A percentile compares a stretch with the other conserved stretches of the same genome.
Conservation (phyloP, 352 stramenopile species). For the Phytophthora agathidicida region DNA sequence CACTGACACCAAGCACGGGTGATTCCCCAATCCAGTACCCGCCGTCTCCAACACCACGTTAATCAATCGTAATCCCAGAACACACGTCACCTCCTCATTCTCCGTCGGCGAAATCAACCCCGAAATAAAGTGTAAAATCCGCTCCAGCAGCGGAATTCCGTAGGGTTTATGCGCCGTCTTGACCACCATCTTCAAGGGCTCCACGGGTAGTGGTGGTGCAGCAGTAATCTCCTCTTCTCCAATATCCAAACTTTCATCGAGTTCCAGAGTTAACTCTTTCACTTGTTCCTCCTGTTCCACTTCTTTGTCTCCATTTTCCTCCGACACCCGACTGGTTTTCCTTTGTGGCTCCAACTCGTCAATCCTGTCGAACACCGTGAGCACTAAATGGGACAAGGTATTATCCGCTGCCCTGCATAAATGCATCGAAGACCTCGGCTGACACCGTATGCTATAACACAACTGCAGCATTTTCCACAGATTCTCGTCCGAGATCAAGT, state of each 20-base stretch:
- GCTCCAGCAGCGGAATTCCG: constrained; percentile 90
- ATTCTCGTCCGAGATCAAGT: constrained; percentile 91
- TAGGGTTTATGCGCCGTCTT: constrained; percentile 64
- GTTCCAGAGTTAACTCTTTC: constrained; percentile 8
- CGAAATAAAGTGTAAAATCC: constrained; percentile 94
- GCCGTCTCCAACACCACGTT: constrained; percentile 98
- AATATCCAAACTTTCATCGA: constrained; percentile 39
- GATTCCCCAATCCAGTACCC: constrained; percentile 80
- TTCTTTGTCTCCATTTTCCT: background rate
- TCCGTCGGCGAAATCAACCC: constrained; percentile 92
- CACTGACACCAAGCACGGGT: constrained; percentile 86
- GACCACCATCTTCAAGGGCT: background rate
- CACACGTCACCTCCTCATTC: constrained; percentile 89
- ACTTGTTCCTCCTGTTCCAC: background rate
- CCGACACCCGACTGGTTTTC: constrained; percentile 14
- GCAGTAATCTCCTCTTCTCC: background rate
- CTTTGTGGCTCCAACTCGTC: constrained; percentile 61
- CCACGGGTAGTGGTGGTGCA: no score
- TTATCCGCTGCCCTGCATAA: constrained; percentile 95
- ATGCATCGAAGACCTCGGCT: constrained; percentile 88
- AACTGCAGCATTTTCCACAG: constrained; percentile 97
- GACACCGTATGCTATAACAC: constrained; percentile 96
- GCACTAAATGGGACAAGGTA: constrained; percentile 96
- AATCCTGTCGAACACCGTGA: constrained; percentile 96
- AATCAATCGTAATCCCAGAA: constrained; percentile 94